Evolutionary conservation across 352 stramenopile genomes (phyloP), one percentile per base, ranked within the genome.

Genomic region (Blastocystis sp.): DNA sequence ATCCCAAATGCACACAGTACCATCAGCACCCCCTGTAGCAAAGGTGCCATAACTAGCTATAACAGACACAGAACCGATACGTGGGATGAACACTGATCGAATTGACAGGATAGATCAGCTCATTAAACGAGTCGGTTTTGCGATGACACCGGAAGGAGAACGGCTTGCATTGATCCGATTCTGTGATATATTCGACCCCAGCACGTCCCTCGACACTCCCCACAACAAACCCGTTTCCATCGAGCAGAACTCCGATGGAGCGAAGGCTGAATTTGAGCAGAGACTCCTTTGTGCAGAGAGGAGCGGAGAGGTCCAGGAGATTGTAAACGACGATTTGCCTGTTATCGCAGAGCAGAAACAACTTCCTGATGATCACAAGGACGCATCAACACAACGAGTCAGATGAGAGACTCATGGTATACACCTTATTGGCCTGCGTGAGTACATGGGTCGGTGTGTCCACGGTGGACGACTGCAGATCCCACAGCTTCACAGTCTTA

Each of bases 91-190:
- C 98, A 2, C 94, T 94, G 76, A 98, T 94, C 15, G 94, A 91
- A 91, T 98, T 98, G 3, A 98, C 95, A 0, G 95, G 94, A 91
- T 97, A 98, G 50, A 98, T 93, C 76, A 95, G 92, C 15, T 84
- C 73, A 18, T 23, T 50, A 23, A 68, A 69, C 9, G 43, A 15
- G 59, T 94, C 94, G 79, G 94, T 93, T 45, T 96, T 93, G 53
- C 94, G 91, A 91, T 98, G 96, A 90, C 96, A 98, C 90, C 98
- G 98, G 93, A 98, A 98, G 50, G 96, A 95, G 91, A 98, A 98
- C 89, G 95, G 97, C 61, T 94, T 94, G 9, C 92, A 91, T 11
- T 62, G 61, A 37, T 61, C 90, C 37, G 90, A 90, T 45, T 96
- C 94, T 29, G 93, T 91, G 79, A 98, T 92, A 92, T 98, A 98